Base-by-base conservation (phyloP, 495 filamentous ascomycete genomes). In the Apiosordaria backusii region DNA sequence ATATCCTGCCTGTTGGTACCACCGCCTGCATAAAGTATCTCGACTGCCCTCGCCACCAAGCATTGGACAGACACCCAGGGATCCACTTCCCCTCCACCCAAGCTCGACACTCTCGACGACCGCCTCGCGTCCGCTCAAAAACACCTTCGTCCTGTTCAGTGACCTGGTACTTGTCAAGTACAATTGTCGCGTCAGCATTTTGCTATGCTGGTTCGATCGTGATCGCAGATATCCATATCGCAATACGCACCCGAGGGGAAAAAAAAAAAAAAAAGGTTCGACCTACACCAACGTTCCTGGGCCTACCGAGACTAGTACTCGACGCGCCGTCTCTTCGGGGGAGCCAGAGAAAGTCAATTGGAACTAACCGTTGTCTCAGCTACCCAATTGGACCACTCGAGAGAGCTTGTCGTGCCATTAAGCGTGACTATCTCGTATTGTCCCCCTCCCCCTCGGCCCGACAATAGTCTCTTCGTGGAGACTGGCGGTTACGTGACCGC, bases 221-320 rank as follows among this genome's bases (percentile, higher is more conserved):
- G 27, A 40, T 61, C 15, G 24, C 16, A 19, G 59, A 61, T 50
- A 55, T 16, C 45, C 45, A 15, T 50, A 50, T 58, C 45, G 23
- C 26, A 26, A 53, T 3, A 53, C 52, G 53, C 24, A 57, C 23
- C 53, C 15, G 21, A 21, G 29, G 50, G 9, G 29, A 25, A 57
- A 55, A 45, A 57, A 35, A 15, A 35, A 58, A 65, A 65, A 29
- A 58, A 58, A 65, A 65, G 63, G 63, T 65, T 65, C 63, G 52
- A 58, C 54, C 40, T 45, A 40, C 26, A 55, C 52, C 62, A 18
- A 27, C 25, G 54, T 54, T 52, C 50, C 23, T 35, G n/a, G 26
- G 24, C 15, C 40, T 62, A 66, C 52, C 64, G 59, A 19, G 58
- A 23, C 35, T 26, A 35, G 24, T 21, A 25, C 23, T 50, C n/a